Conservation (phyloP, 352 stramenopile genomes). For the Globisporangium recalcitrans region DNA sequence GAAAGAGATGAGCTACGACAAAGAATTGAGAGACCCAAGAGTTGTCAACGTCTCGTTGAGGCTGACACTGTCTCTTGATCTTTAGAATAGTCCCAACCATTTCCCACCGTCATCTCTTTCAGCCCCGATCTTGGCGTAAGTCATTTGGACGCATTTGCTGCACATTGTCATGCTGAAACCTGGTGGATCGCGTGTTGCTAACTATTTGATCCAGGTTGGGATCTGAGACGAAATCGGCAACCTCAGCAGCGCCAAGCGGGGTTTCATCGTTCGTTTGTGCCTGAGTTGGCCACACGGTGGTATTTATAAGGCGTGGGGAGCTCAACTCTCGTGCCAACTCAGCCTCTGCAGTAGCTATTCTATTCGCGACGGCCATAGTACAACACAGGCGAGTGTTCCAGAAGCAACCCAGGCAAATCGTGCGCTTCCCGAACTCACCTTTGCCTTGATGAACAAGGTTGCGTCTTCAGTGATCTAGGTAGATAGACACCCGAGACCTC, state of each 20-base stretch:
- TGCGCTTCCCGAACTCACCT: too few relatives aligned
- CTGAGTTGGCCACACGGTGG: not conserved
- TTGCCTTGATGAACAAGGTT: not conserved
- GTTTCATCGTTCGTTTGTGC: not conserved
- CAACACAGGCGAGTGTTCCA: not conserved
- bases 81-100: not conserved
- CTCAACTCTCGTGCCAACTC: not conserved
- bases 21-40: not conserved
- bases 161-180: not conserved
- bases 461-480: not conserved
- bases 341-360: not conserved
- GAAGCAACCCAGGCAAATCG: not conserved
- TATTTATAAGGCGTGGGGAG: not conserved
- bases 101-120: not conserved
- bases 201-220: not conserved
- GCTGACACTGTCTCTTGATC: not conserved
- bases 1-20: not conserved
- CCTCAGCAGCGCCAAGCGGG: not conserved
- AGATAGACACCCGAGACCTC: not conserved
- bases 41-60: not conserved
- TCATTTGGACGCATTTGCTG: not conserved
- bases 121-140: not conserved
- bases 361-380: not conserved
- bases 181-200: not conserved
- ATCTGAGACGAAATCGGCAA: not conserved